phyloP scores from a whole-genome alignment of 306 rosid genomes.

The cucumber (Cucumis sativus) region DNA sequence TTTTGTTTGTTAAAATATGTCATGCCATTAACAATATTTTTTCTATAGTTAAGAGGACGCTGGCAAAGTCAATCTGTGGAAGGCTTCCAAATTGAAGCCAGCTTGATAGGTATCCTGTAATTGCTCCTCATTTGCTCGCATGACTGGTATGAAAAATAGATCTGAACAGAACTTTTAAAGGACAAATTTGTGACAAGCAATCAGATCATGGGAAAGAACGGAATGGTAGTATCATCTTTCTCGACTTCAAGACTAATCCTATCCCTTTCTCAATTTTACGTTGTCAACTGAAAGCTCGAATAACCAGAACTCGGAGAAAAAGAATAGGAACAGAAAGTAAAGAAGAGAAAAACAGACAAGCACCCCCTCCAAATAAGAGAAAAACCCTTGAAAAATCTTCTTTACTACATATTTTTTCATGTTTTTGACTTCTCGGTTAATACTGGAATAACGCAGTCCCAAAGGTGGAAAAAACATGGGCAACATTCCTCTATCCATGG shows the following conservation, averaged over 20 bases:
- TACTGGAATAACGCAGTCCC: not conserved
- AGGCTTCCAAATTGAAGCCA: not conserved
- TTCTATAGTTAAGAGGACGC: not conserved
- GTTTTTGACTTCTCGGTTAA: not conserved
- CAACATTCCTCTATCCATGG: not conserved
- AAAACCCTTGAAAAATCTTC: not conserved
- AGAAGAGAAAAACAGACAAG: not conserved
- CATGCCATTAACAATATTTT: not conserved
- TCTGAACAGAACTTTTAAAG: not conserved
- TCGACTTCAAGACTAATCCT: not conserved
- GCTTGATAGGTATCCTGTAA: not conserved
- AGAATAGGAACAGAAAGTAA: not conserved
- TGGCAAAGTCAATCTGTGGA: not conserved
- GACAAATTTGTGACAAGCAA: not conserved
- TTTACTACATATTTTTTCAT: not conserved
- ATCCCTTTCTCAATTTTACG: not conserved
- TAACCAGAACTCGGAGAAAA: not conserved
- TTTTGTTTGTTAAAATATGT: not conserved
- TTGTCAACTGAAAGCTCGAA: not conserved
- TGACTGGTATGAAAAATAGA: not conserved
- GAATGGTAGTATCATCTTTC: not conserved
- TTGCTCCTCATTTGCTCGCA: not conserved
- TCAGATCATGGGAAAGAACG: not conserved
- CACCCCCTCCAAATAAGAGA: not conserved
- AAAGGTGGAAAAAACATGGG: not conserved